Evolutionary conservation across 306 rosid species (phyloP).

Genomic region (Corylus heterophylla): DNA sequence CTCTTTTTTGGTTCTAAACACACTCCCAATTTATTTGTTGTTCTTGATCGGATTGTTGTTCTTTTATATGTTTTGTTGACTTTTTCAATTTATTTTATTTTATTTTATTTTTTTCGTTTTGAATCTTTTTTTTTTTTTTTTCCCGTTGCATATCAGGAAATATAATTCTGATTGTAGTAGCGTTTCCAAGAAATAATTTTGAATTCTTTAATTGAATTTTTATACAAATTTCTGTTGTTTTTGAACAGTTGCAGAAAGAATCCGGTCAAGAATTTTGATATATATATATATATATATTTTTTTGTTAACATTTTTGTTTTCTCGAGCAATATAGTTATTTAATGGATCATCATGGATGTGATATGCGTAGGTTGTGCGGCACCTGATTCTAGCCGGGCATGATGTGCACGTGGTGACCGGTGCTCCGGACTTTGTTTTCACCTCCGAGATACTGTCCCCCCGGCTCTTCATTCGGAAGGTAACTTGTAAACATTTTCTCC

Average conservation of each 20-base stretch:
- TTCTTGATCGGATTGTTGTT: background rate
- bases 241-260: background rate
- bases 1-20: background rate
- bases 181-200: background rate
- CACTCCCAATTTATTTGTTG: slow-evolving; percentile 12
- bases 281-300: too few relatives aligned
- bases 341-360: background rate
- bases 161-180: background rate
- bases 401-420: slow-evolving; percentile 94
- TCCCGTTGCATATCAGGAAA: background rate
- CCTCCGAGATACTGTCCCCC: slow-evolving; percentile 76
- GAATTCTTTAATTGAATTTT: background rate
- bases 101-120: too few relatives aligned
- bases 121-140: background rate
- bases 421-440: slow-evolving; percentile 93
- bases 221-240: background rate
- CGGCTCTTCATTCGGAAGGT: slow-evolving; percentile 87
- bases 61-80: background rate
- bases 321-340: slow-evolving; percentile 11
- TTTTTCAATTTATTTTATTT: background rate
- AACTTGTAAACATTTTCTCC: background rate
- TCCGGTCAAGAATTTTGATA: background rate
- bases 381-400: slow-evolving; percentile 83
- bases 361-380: slow-evolving; percentile 69
- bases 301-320: background rate